Conservation (phyloP, 2,329 filamentous ascomycete species). For the Claviceps sp. region DNA sequence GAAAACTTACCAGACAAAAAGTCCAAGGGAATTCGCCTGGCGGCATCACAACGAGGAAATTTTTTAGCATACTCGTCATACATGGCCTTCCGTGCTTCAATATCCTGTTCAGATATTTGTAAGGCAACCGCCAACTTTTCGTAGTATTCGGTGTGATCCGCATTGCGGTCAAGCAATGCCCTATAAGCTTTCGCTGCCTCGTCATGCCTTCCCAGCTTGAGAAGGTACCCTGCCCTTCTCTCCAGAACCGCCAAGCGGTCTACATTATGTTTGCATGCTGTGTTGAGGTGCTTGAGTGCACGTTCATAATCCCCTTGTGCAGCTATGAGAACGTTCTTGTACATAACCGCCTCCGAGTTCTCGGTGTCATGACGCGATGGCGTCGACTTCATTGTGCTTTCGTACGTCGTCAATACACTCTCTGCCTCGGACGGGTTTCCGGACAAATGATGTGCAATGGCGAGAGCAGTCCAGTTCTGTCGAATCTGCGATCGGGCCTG, state of each 20-base stretch:
- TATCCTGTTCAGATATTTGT: constrained; percentile 44
- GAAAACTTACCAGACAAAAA: constrained; percentile 56
- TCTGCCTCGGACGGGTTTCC: constrained; percentile 79
- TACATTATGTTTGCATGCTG: constrained; percentile 60
- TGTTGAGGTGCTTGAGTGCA: constrained; percentile 76
- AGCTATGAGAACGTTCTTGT: constrained; percentile 90
- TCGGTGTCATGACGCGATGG: constrained; percentile 72
- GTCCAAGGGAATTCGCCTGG: constrained; percentile 75
- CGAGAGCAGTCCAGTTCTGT: constrained; percentile 96
- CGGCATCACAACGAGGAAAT: constrained; percentile 70
- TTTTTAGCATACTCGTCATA: constrained; percentile 67
- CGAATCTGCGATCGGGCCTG: constrained; percentile 67
- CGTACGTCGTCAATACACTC: constrained; percentile 80
- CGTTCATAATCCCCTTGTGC: constrained; percentile 73
- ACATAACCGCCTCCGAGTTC: constrained; percentile 85
- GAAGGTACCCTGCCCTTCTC: constrained; percentile 69
- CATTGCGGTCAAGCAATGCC: constrained; percentile 69
- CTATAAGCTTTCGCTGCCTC: constrained; percentile 76
- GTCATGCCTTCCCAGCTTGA: constrained; percentile 60
- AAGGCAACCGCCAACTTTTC: constrained; percentile 59
- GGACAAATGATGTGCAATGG: constrained; percentile 82
- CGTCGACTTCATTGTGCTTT: constrained; percentile 76
- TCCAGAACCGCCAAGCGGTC: constrained; percentile 82
- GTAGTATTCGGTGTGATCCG: constrained; percentile 80
- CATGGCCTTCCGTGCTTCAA: constrained; percentile 54